phyloP scores from a whole-genome alignment of 2,329 filamentous ascomycete species.

The Fonsecaea erecta region DNA sequence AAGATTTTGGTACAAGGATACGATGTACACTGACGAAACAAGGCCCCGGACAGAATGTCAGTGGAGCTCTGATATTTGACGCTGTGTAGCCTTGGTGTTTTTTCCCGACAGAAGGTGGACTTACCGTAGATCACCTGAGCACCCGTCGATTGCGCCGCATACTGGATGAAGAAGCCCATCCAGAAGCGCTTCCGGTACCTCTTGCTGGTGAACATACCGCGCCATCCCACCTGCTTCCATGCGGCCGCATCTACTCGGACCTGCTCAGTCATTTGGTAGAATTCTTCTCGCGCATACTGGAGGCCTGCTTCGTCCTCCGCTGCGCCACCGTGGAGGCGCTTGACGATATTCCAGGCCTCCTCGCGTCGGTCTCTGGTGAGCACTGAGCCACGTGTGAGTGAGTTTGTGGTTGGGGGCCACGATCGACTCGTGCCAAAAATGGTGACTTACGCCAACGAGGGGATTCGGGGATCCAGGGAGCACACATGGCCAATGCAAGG shows the following conservation, averaged over 20 bases:
- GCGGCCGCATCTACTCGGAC: conserved; percentile 24
- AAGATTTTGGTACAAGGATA: conserved; percentile 31
- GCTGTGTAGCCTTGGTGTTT: not conserved
- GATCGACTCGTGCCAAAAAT: not conserved
- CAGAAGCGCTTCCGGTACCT: conserved; percentile 33
- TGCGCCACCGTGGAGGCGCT: conserved; percentile 44
- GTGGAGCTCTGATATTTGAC: not conserved
- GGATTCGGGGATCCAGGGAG: conserved; percentile 52
- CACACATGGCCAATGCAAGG: conserved; percentile 48
- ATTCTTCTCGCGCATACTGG: conserved; percentile 32
- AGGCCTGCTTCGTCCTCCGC: conserved; percentile 23
- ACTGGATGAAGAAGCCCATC: conserved; percentile 34
- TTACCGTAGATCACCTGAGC: conserved; percentile 41
- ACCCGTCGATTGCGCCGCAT: conserved; percentile 33
- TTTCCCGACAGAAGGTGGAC: conserved; percentile 36
- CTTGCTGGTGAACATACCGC: conserved; percentile 30
- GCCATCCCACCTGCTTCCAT: conserved; percentile 29
- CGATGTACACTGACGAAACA: conserved; percentile 23
- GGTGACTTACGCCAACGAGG: conserved; percentile 52
- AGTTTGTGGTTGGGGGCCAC: not conserved
- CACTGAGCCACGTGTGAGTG: conserved; percentile 9
- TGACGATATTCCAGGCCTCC: conserved; percentile 53
- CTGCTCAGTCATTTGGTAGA: conserved; percentile 35
- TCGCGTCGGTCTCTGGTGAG: conserved; percentile 52
- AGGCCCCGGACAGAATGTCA: conserved; percentile 8